phyloP scores from a whole-genome alignment of 1,284 basidiomycete species.

The Athelia psychrophila region DNA sequence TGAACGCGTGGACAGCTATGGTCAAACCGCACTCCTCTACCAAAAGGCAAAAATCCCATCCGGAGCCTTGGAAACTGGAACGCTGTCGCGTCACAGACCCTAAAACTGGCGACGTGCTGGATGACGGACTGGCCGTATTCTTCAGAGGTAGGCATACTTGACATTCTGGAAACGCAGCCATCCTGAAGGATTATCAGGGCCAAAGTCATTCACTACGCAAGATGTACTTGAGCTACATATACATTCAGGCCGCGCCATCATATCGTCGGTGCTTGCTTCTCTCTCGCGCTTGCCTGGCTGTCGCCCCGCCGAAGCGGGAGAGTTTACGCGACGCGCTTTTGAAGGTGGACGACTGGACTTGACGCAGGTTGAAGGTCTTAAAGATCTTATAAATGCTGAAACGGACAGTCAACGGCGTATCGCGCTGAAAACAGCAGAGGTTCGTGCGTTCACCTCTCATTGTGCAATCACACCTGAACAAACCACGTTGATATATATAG shows the following conservation, averaged over 20 bases:
- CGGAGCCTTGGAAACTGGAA: conserved; percentile 64
- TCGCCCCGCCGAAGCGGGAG: conserved; percentile 79
- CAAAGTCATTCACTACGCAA: conserved; percentile 79
- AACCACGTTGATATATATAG: conserved; percentile 30
- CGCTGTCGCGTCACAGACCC: conserved; percentile 73
- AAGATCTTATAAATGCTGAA: conserved; percentile 83
- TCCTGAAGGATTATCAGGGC: conserved; percentile 36
- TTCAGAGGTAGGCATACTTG: conserved; percentile 58
- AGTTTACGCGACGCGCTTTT: conserved; percentile 85
- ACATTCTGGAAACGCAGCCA: conserved; percentile 3
- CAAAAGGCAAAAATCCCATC: conserved; percentile 14
- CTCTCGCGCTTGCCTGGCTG: conserved; percentile 58
- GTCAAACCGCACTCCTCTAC: conserved; percentile 29
- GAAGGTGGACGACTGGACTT: conserved; percentile 77
- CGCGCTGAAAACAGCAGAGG: conserved; percentile 67
- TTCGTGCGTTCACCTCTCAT: conserved; percentile 28
- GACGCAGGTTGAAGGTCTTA: conserved; percentile 82
- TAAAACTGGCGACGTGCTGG: conserved; percentile 57
- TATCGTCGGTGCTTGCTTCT: conserved; percentile 64
- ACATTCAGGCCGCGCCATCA: conserved; percentile 83
- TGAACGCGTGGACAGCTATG: conserved; percentile 57
- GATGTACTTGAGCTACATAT: conserved; percentile 84
- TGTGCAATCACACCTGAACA: neutral
- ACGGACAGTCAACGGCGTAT: conserved; percentile 78
- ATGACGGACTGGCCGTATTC: conserved; percentile 79